Percentiles rank a stretch among this genome's conserved stretches.
Evolutionary conservation across 257 asterid species (phyloP).

Genomic region (Mitragyna speciosa): DNA sequence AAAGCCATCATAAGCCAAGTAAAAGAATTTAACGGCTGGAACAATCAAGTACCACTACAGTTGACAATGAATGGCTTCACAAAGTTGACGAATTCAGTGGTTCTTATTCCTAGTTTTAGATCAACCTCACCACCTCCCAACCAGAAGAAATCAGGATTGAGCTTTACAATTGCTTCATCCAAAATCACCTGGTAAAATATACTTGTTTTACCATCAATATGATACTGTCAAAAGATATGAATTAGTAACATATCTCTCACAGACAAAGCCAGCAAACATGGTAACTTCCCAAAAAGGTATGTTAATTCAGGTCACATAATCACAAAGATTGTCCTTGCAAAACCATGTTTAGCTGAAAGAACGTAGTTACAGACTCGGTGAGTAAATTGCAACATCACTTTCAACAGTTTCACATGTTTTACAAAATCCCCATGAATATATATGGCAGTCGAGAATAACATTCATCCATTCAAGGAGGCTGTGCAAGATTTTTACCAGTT

Average conservation of each 20-base stretch:
- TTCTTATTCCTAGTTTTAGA: slow-evolving; percentile 69
- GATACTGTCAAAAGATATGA: background rate
- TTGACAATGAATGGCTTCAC: slow-evolving; percentile 69
- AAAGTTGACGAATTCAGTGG: slow-evolving; percentile 52
- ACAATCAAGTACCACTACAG: slow-evolving; percentile 52
- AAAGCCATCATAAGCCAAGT: background rate
- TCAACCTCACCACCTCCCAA: slow-evolving; percentile 89
- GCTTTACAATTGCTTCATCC: slow-evolving; percentile 83
- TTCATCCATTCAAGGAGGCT: background rate
- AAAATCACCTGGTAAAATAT: slow-evolving; percentile 62
- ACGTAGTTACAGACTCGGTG: background rate
- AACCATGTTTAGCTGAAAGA: background rate
- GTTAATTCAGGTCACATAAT: background rate
- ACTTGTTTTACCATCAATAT: background rate
- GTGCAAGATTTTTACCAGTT: background rate
- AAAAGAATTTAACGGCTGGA: background rate
- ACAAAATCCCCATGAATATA: background rate
- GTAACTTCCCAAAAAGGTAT: background rate
- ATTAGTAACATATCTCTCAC: background rate
- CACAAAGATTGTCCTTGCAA: background rate
- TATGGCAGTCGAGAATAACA: background rate
- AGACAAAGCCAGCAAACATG: background rate
- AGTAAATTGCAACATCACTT: background rate
- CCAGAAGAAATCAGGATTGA: slow-evolving; percentile 87
- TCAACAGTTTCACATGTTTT: background rate